Evolutionary conservation across 164 flowering plant species (phyloP).

Genomic region (Santalum album): DNA sequence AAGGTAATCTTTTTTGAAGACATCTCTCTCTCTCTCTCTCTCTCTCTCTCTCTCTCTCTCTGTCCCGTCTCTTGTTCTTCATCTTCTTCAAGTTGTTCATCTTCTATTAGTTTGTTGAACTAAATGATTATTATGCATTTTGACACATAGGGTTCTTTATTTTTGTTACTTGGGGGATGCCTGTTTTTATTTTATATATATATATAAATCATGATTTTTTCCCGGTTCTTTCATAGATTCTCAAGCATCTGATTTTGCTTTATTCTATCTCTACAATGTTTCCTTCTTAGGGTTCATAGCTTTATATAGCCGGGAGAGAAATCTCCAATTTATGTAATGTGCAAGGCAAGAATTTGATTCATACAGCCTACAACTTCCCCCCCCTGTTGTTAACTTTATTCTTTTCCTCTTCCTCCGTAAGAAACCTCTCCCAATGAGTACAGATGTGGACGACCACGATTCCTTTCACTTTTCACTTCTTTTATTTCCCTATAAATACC

Average conservation of each 20-base stretch:
- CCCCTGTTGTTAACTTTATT: not conserved
- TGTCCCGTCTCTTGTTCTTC: slow-evolving; percentile 3
- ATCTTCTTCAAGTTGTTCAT: not conserved
- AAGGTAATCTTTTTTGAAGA: slow-evolving; percentile 47
- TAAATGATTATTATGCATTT: no score
- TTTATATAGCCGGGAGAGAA: not conserved
- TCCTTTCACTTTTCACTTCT: slow-evolving; percentile 7
- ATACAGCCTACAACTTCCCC: slow-evolving; percentile 8
- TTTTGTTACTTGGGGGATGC: no score
- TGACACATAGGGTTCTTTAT: no score
- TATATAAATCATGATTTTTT: no score
- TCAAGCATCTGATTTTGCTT: no score
- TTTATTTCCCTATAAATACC: not conserved
- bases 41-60: not conserved
- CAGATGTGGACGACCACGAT: slow-evolving; percentile 14
- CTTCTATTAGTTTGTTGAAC: no score
- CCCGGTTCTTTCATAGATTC: no score
- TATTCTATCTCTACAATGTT: no score
- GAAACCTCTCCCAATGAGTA: slow-evolving; percentile 17
- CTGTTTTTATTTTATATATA: no score
- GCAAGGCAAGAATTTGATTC: not conserved
- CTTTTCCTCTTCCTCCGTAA: slow-evolving; percentile 38
- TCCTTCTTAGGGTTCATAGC: not conserved
- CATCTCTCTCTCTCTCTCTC: slow-evolving; percentile 8
- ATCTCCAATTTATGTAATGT: not conserved